phyloP scores from a whole-genome alignment of 345 rosid genomes.

The Rhodamnia argentea region DNA sequence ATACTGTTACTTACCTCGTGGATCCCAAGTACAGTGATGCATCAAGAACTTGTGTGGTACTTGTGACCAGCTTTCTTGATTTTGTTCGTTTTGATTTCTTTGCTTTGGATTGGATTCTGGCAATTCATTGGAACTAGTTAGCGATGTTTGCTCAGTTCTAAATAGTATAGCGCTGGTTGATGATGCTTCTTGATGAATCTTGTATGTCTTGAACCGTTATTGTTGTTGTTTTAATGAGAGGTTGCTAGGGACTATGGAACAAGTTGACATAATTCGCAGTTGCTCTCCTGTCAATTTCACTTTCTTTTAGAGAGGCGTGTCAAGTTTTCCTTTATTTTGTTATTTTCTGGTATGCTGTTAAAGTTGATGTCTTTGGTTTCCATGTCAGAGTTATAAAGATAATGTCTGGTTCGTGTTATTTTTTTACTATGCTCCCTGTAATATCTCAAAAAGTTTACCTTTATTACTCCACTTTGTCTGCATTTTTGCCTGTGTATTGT shows the following conservation, averaged over 20 bases:
- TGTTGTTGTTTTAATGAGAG: neutral
- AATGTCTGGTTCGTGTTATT: neutral
- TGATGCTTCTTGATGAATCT: neutral
- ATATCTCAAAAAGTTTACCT: neutral
- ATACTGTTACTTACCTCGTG: constrained; percentile 32
- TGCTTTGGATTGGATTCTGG: neutral
- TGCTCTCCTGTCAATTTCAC: neutral
- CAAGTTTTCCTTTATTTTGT: neutral
- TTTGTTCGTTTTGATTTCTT: neutral
- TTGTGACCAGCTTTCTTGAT: neutral
- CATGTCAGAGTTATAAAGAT: no score
- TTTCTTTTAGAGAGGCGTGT: neutral
- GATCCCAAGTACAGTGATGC: constrained; percentile 30
- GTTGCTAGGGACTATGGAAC: neutral
- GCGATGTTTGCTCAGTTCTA: neutral
- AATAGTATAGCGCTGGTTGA: neutral
- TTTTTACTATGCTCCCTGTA: neutral
- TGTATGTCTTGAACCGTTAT: neutral
- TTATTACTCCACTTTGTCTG: neutral
- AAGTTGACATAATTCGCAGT: neutral
- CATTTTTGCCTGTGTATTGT: neutral
- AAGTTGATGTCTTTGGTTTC: neutral
- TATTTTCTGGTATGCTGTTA: neutral
- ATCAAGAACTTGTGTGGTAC: constrained; percentile 40
- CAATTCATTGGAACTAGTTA: neutral